These are phyloP conservation scores for Triticum turgidum DNA, from an alignment of 176 grass and related monocot genomes.

Conservation along the genomic window DNA sequence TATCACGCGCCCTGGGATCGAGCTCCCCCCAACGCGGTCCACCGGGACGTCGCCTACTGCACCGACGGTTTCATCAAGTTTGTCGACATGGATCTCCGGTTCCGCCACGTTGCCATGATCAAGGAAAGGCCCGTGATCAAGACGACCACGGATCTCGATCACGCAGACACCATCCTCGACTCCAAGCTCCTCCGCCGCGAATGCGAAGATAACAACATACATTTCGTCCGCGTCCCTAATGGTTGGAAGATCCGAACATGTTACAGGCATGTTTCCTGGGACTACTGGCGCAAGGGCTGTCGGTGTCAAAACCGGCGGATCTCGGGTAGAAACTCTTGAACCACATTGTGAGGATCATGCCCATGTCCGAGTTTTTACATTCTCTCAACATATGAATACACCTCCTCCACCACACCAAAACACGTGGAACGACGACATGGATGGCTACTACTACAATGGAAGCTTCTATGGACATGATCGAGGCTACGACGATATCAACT, in stretches of 20 bases:
- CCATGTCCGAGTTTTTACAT: not conserved
- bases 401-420: not conserved
- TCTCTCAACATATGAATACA: not conserved
- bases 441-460: too few species aligned
- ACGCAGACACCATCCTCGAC: not conserved
- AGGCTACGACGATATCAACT: too few species aligned
- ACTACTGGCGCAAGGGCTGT: not conserved
- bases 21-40: fast-evolving
- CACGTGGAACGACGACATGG: too few species aligned
- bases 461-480: too few species aligned
- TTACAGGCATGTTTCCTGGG: not conserved
- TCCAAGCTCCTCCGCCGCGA: not conserved
- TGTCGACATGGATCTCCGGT: not conserved
- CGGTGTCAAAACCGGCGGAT: too few species aligned
- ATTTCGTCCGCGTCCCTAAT: not conserved
- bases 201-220: too few species aligned
- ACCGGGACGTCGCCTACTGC: not conserved
- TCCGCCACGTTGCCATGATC: not conserved
- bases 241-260: slow-evolving; percentile 12
- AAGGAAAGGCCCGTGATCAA: not conserved
- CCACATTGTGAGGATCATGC: not conserved
- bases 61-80: not conserved
- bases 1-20: not conserved
- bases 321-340: not conserved
- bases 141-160: not conserved